A percentile compares a stretch with the other conserved stretches of the same genome.
Evolutionary conservation across 2,329 filamentous ascomycete species (phyloP).

Genomic region (Lachnellula occidentalis): DNA sequence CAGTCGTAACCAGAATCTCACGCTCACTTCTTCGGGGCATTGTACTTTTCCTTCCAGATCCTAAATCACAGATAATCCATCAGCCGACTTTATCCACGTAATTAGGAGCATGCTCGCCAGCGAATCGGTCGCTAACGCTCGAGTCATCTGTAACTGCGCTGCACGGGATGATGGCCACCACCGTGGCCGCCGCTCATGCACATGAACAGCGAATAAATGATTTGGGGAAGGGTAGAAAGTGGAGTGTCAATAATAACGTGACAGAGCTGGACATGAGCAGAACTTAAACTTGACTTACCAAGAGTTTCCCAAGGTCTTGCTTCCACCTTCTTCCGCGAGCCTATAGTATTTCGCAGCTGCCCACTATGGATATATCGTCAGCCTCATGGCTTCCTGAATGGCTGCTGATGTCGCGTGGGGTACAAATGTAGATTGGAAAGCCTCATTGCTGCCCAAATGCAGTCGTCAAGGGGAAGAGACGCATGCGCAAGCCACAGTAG

Average conservation of each 20-base stretch:
- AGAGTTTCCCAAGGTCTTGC: conserved; percentile 86
- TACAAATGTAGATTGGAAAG: conserved; percentile 15
- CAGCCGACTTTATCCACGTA: conserved; percentile 14
- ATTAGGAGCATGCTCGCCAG: conserved; percentile 8
- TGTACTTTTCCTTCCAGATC: conserved; percentile 99
- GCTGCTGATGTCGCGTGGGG: conserved; percentile 18
- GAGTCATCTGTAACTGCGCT: conserved; percentile 31
- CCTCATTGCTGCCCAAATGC: conserved; percentile 42
- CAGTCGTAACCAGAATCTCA: conserved; percentile 8
- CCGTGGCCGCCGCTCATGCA: conserved; percentile 8
- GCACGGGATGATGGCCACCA: conserved; percentile 15
- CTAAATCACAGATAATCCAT: conserved; percentile 23
- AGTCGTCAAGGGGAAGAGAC: conserved; percentile 21
- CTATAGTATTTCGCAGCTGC: conserved; percentile 85
- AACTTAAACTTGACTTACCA: conserved; percentile 60
- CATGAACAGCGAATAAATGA: conserved; percentile 15
- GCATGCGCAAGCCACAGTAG: conserved; percentile 27
- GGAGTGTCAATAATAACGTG: conserved; percentile 6
- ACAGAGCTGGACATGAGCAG: conserved; percentile 7
- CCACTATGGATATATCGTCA: conserved; percentile 50
- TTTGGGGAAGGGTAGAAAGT: background rate
- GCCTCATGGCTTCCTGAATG: conserved; percentile 39
- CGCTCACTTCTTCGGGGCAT: conserved; percentile 22
- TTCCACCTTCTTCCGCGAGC: conserved; percentile 80
- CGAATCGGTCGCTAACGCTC: conserved; percentile 22